These are phyloP conservation scores for Eucalyptus virginea DNA, from an alignment of 345 rosid genomes.

Conservation along the genomic window DNA sequence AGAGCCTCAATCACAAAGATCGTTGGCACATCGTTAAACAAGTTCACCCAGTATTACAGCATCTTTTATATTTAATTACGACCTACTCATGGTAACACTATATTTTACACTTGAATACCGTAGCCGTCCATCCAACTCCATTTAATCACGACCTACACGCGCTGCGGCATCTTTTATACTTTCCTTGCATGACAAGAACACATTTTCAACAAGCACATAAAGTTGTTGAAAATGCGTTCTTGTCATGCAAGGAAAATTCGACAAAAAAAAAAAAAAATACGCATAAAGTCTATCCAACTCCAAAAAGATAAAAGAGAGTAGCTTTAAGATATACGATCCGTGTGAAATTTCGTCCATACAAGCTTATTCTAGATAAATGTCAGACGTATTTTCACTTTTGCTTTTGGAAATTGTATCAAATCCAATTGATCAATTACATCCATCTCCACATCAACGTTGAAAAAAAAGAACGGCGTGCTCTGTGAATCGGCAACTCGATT, in stretches of 20 bases:
- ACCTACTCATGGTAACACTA: not conserved
- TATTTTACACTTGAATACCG: not conserved
- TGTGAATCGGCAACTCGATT: not conserved
- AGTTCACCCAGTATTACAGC: not conserved
- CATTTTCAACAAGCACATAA: not conserved
- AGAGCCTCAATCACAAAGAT: not conserved
- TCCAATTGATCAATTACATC: not conserved
- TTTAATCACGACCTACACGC: not conserved
- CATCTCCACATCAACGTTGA: not conserved
- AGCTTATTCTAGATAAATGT: not conserved
- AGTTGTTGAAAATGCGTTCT: not conserved
- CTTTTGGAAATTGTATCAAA: not conserved
- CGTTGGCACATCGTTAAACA: not conserved
- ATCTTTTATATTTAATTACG: not conserved
- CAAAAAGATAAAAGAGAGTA: not conserved
- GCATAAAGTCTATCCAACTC: not conserved
- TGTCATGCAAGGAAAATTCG: too few species aligned
- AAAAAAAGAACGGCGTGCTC: not conserved
- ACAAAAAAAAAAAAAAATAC: too few species aligned
- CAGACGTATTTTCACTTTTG: not conserved
- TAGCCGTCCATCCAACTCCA: not conserved
- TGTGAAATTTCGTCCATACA: not conserved
- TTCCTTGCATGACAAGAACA: not conserved
- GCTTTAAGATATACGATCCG: not conserved
- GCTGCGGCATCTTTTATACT: not conserved